These are phyloP conservation scores for Calonectria pauciramosa DNA, from an alignment of 2,329 filamentous ascomycete genomes.

Conservation along the genomic window DNA sequence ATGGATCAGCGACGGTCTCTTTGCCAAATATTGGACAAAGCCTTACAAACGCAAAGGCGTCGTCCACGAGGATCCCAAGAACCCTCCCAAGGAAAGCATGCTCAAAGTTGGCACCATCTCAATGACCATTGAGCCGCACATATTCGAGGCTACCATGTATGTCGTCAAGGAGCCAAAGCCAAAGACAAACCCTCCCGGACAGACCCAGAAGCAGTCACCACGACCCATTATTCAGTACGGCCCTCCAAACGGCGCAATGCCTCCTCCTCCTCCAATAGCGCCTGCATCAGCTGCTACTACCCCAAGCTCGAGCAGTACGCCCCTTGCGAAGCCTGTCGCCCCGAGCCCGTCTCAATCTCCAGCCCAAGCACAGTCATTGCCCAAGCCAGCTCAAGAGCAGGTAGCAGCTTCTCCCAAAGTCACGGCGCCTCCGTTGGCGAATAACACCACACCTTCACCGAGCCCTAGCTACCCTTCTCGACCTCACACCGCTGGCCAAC, in stretches of 20 bases:
- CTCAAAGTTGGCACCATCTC: slow-evolving; percentile 79
- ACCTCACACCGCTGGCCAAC: slow-evolving; percentile 29
- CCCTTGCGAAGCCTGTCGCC: slow-evolving; percentile 33
- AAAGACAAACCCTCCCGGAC: slow-evolving; percentile 51
- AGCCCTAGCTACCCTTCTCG: slow-evolving; percentile 38
- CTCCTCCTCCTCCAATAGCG: slow-evolving; percentile 63
- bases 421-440: slow-evolving; percentile 31
- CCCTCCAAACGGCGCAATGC: slow-evolving; percentile 73
- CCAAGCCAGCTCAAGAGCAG: slow-evolving; percentile 30
- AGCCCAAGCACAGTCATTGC: slow-evolving; percentile 35
- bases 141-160: slow-evolving; percentile 82
- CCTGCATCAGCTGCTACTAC: slow-evolving; percentile 48
- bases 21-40: slow-evolving; percentile 85
- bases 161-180: slow-evolving; percentile 76
- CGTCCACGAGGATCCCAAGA: slow-evolving; percentile 73
- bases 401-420: slow-evolving; percentile 33
- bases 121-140: slow-evolving; percentile 84
- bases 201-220: slow-evolving; percentile 43
- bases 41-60: slow-evolving; percentile 77
- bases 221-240: slow-evolving; percentile 77
- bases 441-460: slow-evolving; percentile 31
- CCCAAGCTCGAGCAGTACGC: slow-evolving; percentile 36
- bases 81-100: slow-evolving; percentile 80
- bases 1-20: slow-evolving; percentile 80
- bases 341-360: slow-evolving; percentile 38